Base-by-base conservation (phyloP, 1,284 basidiomycete species). In the Hymenochaete sp. region DNA sequence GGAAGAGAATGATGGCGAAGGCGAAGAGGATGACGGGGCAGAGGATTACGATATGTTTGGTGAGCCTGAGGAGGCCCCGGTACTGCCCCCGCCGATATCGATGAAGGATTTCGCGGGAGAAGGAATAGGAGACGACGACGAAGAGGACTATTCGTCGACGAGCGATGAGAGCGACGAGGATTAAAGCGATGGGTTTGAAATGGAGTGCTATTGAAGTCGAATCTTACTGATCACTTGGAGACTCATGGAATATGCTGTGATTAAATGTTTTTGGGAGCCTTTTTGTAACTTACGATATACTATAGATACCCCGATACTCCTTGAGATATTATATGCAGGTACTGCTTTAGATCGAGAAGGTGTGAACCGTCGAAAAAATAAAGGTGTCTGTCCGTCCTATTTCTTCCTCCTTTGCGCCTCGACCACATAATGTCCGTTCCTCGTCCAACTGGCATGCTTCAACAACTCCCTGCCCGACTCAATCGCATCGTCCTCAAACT, bases 131-230 rank as follows among this genome's bases (percentile, higher is more conserved):
- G 32, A 68, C 29, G 75, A 82, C 28, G 28, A 25, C 7, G 52
- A 53, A 38, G 79, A 82, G 42, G 78, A 79, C 45, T 77, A 68
- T 47, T 68, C 73, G 32, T 73, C 72, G 29, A 81, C 44, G 10
- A 53, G 77, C 53, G 81, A 82, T 9, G 79, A 82, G 3, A 82
- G 75, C 56, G 81, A 84, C 52, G 78, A 83, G 38, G 78, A 82
- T 53, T 79, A 52, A 44, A 32, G n/a, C n/a, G n/a, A n/a, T n/a
- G n/a, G n/a, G n/a, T n/a, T n/a, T n/a, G n/a, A n/a, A n/a, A n/a
- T n/a, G n/a, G n/a, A n/a, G n/a, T n/a, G n/a, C n/a, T n/a, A n/a
- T n/a, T n/a, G n/a, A n/a, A n/a, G n/a, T n/a, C n/a, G n/a, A n/a
- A n/a, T n/a, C n/a, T n/a, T n/a, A n/a, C n/a, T n/a, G n/a, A n/a